Base-by-base conservation (phyloP, 2,329 filamentous ascomycete species). In the Waltergamsia citrina region DNA sequence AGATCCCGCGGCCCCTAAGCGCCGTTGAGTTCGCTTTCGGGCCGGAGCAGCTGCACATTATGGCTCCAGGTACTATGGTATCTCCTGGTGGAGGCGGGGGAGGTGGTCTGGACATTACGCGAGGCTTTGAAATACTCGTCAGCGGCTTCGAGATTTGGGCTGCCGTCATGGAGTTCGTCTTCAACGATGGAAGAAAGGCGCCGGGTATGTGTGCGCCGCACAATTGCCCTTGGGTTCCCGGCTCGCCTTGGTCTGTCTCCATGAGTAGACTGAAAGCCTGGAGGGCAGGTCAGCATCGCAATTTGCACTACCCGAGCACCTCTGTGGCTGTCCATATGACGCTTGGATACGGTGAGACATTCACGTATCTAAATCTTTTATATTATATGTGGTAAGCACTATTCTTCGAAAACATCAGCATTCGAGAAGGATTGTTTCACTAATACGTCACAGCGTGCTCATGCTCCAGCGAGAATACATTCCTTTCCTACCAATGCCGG, bases 391-490 rank as follows among this genome's bases (percentile, higher is more conserved):
- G 61, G 61, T 62, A 36, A 36, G 48, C 11, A 14, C 23, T 37
- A n/a, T n/a, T n/a, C n/a, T n/a, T n/a, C n/a, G n/a, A n/a, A n/a
- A n/a, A n/a, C n/a, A n/a, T n/a, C n/a, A n/a, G n/a, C n/a, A n/a
- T n/a, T n/a, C n/a, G n/a, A n/a, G n/a, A n/a, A n/a, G n/a, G n/a
- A n/a, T n/a, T n/a, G n/a, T n/a, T n/a, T n/a, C n/a, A n/a, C n/a
- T n/a, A n/a, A n/a, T 21, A 33, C 26, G 14, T 9, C 14, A n/a
- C 15, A 65, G 62, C 25, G 46, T 53, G 1, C 40, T 66, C 3
- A 60, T 65, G 49, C 51, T 66, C 4, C 53, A 59, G 14, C 45
- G 62, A 4, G 62, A 66, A 32, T 66, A 64, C 23, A 55, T 64
- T 1, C 62, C 62, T 0, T 66, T 66, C 29, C 35, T 66, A 0